Conservation (phyloP, 2,329 filamentous ascomycete species). For the Clonostachys byssicola region DNA sequence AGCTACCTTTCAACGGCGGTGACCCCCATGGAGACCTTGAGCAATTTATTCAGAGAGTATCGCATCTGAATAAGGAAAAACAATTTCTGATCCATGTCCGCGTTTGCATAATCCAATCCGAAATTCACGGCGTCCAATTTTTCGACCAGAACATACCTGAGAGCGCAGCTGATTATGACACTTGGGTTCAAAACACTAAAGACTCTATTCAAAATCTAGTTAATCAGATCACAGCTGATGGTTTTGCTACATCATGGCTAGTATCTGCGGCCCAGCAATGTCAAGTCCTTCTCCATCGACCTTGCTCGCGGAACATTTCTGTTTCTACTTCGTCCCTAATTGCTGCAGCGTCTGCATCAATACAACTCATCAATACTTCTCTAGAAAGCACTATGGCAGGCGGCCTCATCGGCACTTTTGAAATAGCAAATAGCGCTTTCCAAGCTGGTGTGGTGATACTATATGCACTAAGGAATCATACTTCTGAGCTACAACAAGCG, state of each 20-base stretch:
- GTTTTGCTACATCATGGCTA: not conserved
- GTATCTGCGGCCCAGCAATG: constrained; percentile 4
- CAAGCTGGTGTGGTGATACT: constrained; percentile 1
- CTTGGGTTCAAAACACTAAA: constrained; percentile 3
- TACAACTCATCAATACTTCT: constrained; percentile 12
- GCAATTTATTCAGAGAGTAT: not conserved
- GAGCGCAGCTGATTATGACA: not conserved
- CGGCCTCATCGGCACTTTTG: not conserved
- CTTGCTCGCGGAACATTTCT: constrained; percentile 7
- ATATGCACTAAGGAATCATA: not conserved
- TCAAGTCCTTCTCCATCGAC: constrained; percentile 6
- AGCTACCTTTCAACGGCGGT: constrained; percentile 3
- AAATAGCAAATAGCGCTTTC: constrained; percentile 1
- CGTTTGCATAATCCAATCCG: constrained; percentile 3
- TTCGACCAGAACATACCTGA: constrained; percentile 4
- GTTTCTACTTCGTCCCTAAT: constrained; percentile 4
- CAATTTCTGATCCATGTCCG: constrained; percentile 4
- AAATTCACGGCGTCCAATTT: constrained; percentile 4
- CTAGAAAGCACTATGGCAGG: not conserved
- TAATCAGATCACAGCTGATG: not conserved
- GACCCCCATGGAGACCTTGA: not conserved
- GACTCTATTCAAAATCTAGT: not conserved
- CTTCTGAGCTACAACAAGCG: not conserved
- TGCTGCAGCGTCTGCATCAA: constrained; percentile 1
- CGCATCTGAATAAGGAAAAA: not conserved